Conservation (phyloP, 2,329 filamentous ascomycete species). For the Penicillium thymicola region DNA sequence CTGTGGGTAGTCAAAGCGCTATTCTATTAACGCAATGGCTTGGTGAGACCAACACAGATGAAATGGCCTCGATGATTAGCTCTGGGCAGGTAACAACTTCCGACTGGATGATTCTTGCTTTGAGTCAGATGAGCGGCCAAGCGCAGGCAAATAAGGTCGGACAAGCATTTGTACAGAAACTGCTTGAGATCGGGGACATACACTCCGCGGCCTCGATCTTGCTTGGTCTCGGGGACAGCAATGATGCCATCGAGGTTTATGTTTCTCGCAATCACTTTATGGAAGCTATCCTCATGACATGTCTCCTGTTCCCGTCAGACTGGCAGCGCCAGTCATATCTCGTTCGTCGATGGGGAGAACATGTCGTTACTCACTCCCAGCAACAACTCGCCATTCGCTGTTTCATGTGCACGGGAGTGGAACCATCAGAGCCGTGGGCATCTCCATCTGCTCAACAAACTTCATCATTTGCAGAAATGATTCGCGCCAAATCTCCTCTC, state of each 20-base stretch:
- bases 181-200: conserved; percentile 84
- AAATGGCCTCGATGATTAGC: conserved; percentile 70
- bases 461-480: conserved; percentile 41
- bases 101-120: conserved; percentile 93
- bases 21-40: conserved; percentile 92
- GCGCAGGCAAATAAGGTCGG: conserved; percentile 85
- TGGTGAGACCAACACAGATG: conserved; percentile 75
- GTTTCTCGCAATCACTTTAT: conserved; percentile 86
- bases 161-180: conserved; percentile 82
- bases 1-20: conserved; percentile 68
- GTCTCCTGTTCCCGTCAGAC: conserved; percentile 74
- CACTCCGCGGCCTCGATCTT: conserved; percentile 91
- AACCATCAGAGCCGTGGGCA: conserved; percentile 81
- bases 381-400: conserved; percentile 87
- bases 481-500: conserved; percentile 32
- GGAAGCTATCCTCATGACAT: conserved; percentile 87
- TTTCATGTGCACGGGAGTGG: conserved; percentile 85
- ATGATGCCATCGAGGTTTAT: conserved; percentile 95
- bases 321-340: conserved; percentile 90
- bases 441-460: conserved; percentile 72
- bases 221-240: conserved; percentile 84
- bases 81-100: conserved; percentile 86
- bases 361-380: conserved; percentile 80
- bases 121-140: conserved; percentile 79
- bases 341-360: conserved; percentile 91